Percentiles rank a stretch among this genome's conserved stretches.
Evolutionary conservation across 352 stramenopile genomes (phyloP).

Genomic region (Phytopythium boreale): DNA sequence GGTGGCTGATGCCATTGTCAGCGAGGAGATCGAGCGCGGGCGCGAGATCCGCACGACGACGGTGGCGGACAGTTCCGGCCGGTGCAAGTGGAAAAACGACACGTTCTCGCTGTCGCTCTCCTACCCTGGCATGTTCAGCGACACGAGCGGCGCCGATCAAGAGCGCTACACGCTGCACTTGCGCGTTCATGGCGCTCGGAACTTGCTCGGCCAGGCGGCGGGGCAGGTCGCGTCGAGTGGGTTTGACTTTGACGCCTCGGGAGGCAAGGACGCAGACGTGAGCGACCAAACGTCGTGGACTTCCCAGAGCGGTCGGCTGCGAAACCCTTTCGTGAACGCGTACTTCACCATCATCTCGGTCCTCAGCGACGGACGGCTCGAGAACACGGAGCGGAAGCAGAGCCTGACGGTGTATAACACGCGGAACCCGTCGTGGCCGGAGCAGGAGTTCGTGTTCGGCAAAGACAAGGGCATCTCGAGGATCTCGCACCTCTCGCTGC

Average conservation of each 20-base stretch:
- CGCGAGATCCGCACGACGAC: conserved; percentile 42
- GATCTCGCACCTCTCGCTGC: conserved; percentile 64
- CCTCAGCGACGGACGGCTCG: conserved; percentile 32
- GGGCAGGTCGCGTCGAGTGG: not conserved
- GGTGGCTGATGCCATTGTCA: not conserved
- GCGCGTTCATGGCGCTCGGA: conserved; percentile 36
- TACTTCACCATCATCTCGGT: conserved; percentile 75
- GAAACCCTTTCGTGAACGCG: conserved; percentile 30
- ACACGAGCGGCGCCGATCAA: conserved; percentile 19
- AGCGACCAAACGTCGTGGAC: not conserved
- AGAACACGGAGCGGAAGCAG: conserved; percentile 44
- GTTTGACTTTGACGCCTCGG: conserved; percentile 11
- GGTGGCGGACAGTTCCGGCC: conserved; percentile 18
- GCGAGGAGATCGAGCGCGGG: conserved; percentile 15
- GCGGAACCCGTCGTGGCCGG: conserved; percentile 51
- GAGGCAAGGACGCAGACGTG: not conserved
- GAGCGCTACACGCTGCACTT: conserved; percentile 44
- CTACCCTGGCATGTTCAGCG: conserved; percentile 65
- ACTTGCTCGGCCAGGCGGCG: conserved; percentile 26
- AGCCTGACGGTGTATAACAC: conserved; percentile 69
- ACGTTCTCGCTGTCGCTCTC: conserved; percentile 58
- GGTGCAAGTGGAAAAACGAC: conserved; percentile 46
- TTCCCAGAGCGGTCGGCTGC: conserved; percentile 9
- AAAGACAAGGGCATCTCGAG: conserved; percentile 40
- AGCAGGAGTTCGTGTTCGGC: conserved; percentile 65